Conservation (phyloP, 495 filamentous ascomycete species). For the Penicillium riverlandense region DNA sequence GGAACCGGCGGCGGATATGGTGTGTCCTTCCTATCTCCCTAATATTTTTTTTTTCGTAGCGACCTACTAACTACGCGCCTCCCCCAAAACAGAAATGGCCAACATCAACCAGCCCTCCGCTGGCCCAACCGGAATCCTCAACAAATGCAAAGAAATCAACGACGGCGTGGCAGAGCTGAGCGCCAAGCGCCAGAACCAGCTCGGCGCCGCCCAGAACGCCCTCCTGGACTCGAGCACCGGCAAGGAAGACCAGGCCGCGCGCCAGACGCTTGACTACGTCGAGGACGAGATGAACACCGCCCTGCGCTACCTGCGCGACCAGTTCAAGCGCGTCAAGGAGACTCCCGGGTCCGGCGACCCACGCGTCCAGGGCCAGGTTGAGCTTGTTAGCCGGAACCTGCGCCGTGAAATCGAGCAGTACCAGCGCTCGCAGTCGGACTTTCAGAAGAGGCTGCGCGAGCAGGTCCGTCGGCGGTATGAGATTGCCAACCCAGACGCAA, state of each 20-base stretch:
- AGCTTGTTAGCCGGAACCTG: conserved; percentile 67
- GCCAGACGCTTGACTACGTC: conserved; percentile 52
- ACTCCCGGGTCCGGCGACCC: conserved; percentile 64
- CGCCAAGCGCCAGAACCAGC: conserved; percentile 31
- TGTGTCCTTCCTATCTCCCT: conserved; percentile 15
- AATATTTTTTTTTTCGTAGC: not conserved
- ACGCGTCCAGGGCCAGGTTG: conserved; percentile 70
- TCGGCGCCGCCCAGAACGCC: conserved; percentile 32
- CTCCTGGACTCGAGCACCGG: conserved; percentile 37
- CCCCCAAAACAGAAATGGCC: conserved; percentile 56
- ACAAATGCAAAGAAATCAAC: conserved; percentile 75
- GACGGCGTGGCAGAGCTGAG: conserved; percentile 50
- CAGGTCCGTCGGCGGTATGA: conserved; percentile 84
- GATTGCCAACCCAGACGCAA: conserved; percentile 80
- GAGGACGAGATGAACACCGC: conserved; percentile 73
- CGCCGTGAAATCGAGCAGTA: conserved; percentile 73
- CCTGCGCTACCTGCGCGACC: conserved; percentile 66
- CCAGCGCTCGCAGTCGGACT: conserved; percentile 67
- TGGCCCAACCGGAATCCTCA: conserved; percentile 68
- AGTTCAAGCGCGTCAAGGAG: conserved; percentile 71
- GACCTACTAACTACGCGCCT: conserved; percentile 13
- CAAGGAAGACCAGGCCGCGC: conserved; percentile 36
- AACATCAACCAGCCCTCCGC: conserved; percentile 45
- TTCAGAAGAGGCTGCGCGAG: conserved; percentile 66
- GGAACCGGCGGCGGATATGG: conserved; percentile 33